phyloP scores from a whole-genome alignment of 352 stramenopile genomes.

The Phytophthora agathidicida region DNA sequence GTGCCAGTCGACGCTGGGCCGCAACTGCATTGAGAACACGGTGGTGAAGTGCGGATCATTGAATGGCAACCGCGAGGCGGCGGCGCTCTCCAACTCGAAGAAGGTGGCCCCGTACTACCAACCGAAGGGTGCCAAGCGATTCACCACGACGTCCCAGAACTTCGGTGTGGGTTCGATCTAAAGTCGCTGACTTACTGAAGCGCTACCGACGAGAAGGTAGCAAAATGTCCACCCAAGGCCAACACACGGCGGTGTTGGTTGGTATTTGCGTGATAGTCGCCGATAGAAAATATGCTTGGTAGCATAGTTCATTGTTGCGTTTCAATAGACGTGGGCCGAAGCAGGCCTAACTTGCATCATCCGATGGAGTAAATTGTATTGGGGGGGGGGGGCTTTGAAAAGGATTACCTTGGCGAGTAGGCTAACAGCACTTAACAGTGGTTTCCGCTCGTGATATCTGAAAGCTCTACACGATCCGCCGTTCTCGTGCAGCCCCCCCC shows the following conservation, averaged over 20 bases:
- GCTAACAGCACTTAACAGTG: too few species aligned
- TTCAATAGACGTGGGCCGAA: too few species aligned
- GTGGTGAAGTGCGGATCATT: constrained; percentile 23
- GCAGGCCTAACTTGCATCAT: too few species aligned
- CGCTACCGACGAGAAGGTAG: constrained; percentile 10
- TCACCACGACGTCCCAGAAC: constrained; percentile 24
- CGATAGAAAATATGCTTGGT: constrained; percentile 6
- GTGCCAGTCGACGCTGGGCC: constrained; percentile 30
- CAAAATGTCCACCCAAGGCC: too few species aligned
- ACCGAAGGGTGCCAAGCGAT: constrained; percentile 6
- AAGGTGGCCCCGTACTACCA: constrained; percentile 16
- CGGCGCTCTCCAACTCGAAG: constrained; percentile 16
- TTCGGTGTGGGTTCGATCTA: constrained; percentile 24
- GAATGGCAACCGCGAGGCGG: constrained; percentile 18
- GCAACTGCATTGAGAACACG: constrained; percentile 32
- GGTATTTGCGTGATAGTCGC: neutral
- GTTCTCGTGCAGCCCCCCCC: too few species aligned
- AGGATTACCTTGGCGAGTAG: too few species aligned
- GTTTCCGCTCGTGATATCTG: too few species aligned
- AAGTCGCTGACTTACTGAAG: neutral
- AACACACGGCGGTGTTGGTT: too few species aligned
- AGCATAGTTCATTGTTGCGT: too few species aligned
- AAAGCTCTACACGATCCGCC: too few species aligned
- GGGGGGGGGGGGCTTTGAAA: too few species aligned
- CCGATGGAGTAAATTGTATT: too few species aligned